phyloP scores from a whole-genome alignment of 1,139 yeast species.

The Lodderomyces beijingensis region DNA sequence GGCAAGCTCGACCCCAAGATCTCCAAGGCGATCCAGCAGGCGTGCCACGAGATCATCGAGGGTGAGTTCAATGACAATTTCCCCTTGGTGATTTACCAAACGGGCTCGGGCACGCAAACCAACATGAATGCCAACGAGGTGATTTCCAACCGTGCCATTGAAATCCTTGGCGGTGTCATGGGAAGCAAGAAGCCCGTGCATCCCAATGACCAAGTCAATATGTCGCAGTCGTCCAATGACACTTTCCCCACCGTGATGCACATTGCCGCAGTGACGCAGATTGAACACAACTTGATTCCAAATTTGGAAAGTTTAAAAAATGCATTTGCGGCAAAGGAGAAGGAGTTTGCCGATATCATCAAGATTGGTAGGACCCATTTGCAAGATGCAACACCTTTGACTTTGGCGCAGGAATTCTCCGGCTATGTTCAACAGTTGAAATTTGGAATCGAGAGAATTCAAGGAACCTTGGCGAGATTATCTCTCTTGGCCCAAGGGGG shows the following conservation, averaged over 20 bases:
- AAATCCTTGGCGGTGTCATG: constrained; percentile 75
- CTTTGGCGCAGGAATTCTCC: constrained; percentile 90
- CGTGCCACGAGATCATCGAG: constrained; percentile 84
- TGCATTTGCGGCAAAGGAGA: constrained; percentile 62
- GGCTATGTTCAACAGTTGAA: constrained; percentile 87
- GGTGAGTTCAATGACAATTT: constrained; percentile 85
- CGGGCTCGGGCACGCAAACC: constrained; percentile 94
- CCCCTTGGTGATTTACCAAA: constrained; percentile 93
- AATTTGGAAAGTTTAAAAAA: constrained; percentile 66
- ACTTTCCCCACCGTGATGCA: constrained; percentile 98
- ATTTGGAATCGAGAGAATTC: constrained; percentile 77
- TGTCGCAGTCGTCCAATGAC: constrained; percentile 92
- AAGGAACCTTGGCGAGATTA: constrained; percentile 62
- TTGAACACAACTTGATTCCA: constrained; percentile 66
- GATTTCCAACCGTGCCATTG: constrained; percentile 91
- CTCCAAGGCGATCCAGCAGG: constrained; percentile 73
- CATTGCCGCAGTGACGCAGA: constrained; percentile 89
- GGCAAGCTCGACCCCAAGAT: constrained; percentile 73
- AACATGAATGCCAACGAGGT: constrained; percentile 97
- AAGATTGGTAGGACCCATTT: constrained; percentile 95
- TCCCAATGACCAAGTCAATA: constrained; percentile 94
- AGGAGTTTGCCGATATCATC: constrained; percentile 76
- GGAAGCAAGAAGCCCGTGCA: constrained; percentile 89
- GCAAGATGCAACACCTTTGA: constrained; percentile 94
- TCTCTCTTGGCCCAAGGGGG: constrained; percentile 91